Conservation (phyloP, 1,139 yeast genomes). For the Lodderomyces orthopsilosis region DNA sequence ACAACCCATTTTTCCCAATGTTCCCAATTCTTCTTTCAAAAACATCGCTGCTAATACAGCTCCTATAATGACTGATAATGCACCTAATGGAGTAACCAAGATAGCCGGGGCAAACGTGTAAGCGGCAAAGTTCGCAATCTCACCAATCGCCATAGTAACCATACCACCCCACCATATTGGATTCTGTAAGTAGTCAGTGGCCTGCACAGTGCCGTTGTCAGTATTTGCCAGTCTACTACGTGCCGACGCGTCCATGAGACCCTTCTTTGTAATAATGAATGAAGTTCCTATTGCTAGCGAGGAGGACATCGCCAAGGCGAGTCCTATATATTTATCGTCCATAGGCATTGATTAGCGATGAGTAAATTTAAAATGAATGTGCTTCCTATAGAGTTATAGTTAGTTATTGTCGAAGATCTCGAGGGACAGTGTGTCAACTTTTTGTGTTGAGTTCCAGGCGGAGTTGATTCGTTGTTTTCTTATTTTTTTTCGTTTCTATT, state of each 20-base stretch:
- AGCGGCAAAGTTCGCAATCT: slow-evolving; percentile 90
- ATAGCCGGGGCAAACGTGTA: slow-evolving; percentile 95
- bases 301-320: slow-evolving; percentile 83
- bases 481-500: not conserved
- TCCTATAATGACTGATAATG: slow-evolving; percentile 84
- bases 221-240: slow-evolving; percentile 53
- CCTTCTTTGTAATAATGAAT: slow-evolving; percentile 85
- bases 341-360: slow-evolving; percentile 17
- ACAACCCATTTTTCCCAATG: slow-evolving; percentile 91
- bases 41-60: slow-evolving; percentile 87
- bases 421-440: not conserved
- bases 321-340: slow-evolving; percentile 86
- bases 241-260: slow-evolving; percentile 69
- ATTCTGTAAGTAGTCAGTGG: slow-evolving; percentile 71
- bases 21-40: slow-evolving; percentile 81
- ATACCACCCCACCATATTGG: slow-evolving; percentile 98
- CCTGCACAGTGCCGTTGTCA: slow-evolving; percentile 45
- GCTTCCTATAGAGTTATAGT: not conserved
- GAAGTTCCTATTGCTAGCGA: slow-evolving; percentile 90
- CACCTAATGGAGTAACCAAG: slow-evolving; percentile 88
- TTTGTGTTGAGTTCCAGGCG: not conserved
- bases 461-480: not conserved
- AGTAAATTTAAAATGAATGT: not conserved
- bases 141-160: slow-evolving; percentile 88
- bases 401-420: not conserved